phyloP scores from a whole-genome alignment of 2,329 filamentous ascomycete species.

The Chaetoscypha palmicola region DNA sequence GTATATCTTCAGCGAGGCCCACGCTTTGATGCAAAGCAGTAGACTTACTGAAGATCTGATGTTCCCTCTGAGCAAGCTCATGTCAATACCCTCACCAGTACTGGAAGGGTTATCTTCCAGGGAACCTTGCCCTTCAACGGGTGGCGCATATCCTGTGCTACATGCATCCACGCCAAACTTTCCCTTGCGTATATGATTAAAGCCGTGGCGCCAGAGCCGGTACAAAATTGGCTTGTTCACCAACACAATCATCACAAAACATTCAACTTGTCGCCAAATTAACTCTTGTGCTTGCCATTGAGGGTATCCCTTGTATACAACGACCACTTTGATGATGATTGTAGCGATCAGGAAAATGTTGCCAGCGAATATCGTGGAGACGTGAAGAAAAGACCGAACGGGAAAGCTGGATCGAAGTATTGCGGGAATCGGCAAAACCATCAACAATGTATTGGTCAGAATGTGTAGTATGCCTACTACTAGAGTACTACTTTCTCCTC shows the following conservation, averaged over 20 bases:
- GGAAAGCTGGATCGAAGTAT: conserved; percentile 3
- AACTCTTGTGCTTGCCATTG: conserved; percentile 11
- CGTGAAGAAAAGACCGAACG: neutral
- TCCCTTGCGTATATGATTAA: conserved; percentile 10
- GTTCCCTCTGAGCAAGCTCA: neutral
- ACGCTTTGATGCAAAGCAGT: neutral
- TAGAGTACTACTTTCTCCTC: conserved; percentile 7
- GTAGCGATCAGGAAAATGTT: neutral
- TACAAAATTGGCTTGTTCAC: conserved; percentile 23
- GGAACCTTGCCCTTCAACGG: conserved; percentile 3
- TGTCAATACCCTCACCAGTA: neutral
- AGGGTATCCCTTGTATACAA: conserved; percentile 3
- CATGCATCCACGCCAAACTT: conserved; percentile 11
- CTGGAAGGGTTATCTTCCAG: neutral
- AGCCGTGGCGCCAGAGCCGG: conserved; percentile 17
- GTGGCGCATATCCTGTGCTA: conserved; percentile 5
- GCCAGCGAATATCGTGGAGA: neutral
- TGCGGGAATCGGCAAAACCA: conserved; percentile 3
- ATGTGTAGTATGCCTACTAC: neutral
- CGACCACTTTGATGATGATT: conserved; percentile 5
- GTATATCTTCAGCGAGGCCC: neutral
- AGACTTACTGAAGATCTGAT: conserved; percentile 3
- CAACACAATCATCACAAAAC: conserved; percentile 17
- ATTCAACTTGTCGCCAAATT: conserved; percentile 23
- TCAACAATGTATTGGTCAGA: conserved; percentile 3